Conservation (phyloP, 257 asterid genomes). For the Solanum chaucha region DNA sequence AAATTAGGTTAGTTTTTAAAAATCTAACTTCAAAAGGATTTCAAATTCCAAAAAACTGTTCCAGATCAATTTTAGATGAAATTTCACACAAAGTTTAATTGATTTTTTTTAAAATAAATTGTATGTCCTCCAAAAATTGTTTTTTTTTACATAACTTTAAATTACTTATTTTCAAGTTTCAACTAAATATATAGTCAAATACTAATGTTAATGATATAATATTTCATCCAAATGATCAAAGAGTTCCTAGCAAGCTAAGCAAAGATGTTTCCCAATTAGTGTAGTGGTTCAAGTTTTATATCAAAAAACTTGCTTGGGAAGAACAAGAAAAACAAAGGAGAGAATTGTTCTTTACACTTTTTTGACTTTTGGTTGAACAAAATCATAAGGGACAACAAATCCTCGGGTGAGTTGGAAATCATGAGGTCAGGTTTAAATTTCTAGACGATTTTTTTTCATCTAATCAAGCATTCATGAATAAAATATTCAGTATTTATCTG, state of each 20-base stretch:
- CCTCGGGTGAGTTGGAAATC: accelerated
- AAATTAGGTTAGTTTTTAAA: neutral
- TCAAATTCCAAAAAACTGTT: neutral
- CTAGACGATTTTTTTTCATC: neutral
- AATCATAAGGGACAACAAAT: neutral
- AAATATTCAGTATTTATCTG: accelerated
- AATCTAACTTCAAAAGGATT: neutral
- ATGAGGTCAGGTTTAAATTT: neutral
- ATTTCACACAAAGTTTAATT: neutral
- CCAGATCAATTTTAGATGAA: neutral
- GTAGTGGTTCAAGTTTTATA: neutral
- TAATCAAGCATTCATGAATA: neutral
- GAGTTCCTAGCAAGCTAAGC: neutral
- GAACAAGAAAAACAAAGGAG: neutral
- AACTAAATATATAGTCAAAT: neutral
- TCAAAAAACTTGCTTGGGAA: neutral
- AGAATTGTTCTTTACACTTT: neutral
- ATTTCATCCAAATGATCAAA: neutral
- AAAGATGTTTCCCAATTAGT: neutral
- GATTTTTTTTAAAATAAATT: accelerated
- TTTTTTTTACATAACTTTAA: too few relatives aligned
- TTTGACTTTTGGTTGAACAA: neutral
- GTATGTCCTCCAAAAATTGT: neutral
- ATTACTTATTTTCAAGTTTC: neutral
- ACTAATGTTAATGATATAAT: neutral